phyloP scores from a whole-genome alignment of 352 stramenopile species.

The Pythium plurisporium region DNA sequence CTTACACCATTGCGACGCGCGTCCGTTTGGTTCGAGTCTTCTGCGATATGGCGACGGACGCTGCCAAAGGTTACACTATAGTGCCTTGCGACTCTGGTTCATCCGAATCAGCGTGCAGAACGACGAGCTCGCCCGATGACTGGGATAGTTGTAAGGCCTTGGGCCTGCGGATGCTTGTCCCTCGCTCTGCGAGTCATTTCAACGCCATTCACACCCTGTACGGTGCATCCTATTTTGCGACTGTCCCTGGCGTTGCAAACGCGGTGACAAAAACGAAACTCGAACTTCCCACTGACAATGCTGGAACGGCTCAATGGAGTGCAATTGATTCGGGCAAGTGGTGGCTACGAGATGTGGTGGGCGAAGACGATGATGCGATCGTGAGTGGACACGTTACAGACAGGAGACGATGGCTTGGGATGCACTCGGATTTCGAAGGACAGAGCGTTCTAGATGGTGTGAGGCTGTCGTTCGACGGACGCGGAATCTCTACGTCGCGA shows the following conservation, averaged over 20 bases:
- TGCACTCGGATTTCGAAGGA: conserved; percentile 37
- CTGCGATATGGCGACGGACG: conserved; percentile 53
- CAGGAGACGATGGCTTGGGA: conserved; percentile 45
- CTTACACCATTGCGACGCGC: conserved; percentile 45
- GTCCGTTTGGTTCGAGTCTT: conserved; percentile 34
- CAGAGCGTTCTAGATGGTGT: conserved; percentile 43
- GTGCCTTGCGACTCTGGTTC: conserved; percentile 40
- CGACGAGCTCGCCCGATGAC: conserved; percentile 32
- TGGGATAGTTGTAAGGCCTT: conserved; percentile 47
- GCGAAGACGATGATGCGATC: conserved; percentile 27
- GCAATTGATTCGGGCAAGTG: conserved; percentile 49
- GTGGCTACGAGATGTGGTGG: conserved; percentile 53
- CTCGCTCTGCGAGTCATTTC: conserved; percentile 45
- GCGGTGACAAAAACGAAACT: conserved; percentile 28
- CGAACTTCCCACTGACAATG: conserved; percentile 40
- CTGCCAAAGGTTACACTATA: conserved; percentile 47
- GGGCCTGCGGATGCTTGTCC: conserved; percentile 45
- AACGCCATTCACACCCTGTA: conserved; percentile 36
- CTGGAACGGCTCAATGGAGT: conserved; percentile 38
- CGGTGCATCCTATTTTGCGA: conserved; percentile 48
- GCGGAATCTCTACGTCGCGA: conserved; percentile 35
- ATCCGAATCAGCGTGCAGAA: conserved; percentile 28
- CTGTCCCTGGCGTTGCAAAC: conserved; percentile 48
- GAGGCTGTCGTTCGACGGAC: conserved; percentile 37
- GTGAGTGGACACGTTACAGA: conserved; percentile 18